These are phyloP conservation scores for Wickerhamiella siamensis DNA, from an alignment of 805 yeast genomes.

Conservation along the genomic window DNA sequence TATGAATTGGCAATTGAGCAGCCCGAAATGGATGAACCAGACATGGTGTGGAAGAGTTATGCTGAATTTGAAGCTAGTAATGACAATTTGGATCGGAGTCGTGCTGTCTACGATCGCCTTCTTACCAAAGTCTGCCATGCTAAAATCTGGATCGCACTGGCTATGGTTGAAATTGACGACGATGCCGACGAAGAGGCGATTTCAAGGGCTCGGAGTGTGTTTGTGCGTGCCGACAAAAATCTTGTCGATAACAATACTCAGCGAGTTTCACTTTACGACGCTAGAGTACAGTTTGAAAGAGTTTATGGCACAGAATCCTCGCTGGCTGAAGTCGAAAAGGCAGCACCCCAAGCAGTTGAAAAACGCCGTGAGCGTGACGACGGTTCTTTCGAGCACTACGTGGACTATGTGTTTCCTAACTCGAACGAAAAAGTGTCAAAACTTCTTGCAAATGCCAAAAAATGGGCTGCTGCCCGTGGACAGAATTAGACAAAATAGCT, in stretches of 20 bases:
- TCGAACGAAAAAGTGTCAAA: slow-evolving; percentile 30
- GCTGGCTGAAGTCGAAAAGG: slow-evolving; percentile 26
- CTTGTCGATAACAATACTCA: slow-evolving; percentile 26
- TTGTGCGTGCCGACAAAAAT: slow-evolving; percentile 36
- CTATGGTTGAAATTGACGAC: slow-evolving; percentile 54
- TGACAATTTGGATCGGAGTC: slow-evolving; percentile 40
- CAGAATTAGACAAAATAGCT: slow-evolving; percentile 1
- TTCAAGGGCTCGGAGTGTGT: slow-evolving; percentile 38
- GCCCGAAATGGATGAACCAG: slow-evolving; percentile 20
- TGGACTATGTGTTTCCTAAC: slow-evolving; percentile 56
- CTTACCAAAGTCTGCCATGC: slow-evolving; percentile 23
- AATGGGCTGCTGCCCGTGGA: slow-evolving; percentile 29
- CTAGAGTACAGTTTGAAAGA: slow-evolving; percentile 50
- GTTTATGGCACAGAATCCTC: slow-evolving; percentile 40
- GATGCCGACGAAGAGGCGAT: slow-evolving; percentile 33
- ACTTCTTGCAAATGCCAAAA: slow-evolving; percentile 34
- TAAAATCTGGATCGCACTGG: slow-evolving; percentile 47
- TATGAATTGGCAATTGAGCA: slow-evolving; percentile 36
- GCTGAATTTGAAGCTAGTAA: slow-evolving; percentile 51
- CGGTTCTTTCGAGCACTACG: slow-evolving; percentile 39
- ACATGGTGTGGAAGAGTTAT: slow-evolving; percentile 27
- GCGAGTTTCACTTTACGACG: slow-evolving; percentile 41
- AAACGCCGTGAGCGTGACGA: slow-evolving; percentile 30
- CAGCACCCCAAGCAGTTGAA: slow-evolving; percentile 42
- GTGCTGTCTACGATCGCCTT: slow-evolving; percentile 34